These are phyloP conservation scores for Casuarina equisetifolia DNA, from an alignment of 306 rosid species.

Conservation along the genomic window DNA sequence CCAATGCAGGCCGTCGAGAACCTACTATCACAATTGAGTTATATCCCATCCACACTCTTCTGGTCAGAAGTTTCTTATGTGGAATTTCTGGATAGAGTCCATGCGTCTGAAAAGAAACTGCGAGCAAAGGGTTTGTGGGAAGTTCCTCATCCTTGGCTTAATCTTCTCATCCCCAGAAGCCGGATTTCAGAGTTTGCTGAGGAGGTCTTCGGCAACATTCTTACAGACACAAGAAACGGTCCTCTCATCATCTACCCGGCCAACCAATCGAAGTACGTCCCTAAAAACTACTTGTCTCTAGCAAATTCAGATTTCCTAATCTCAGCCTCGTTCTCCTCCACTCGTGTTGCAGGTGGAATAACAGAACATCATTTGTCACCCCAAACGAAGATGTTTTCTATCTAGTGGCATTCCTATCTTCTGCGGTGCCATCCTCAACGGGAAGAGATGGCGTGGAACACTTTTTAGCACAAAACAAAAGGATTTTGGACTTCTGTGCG, in stretches of 20 bases:
- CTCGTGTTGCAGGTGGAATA: constrained; percentile 66
- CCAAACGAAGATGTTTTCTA: constrained; percentile 91
- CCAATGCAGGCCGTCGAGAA: constrained; percentile 65
- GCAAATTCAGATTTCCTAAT: background rate
- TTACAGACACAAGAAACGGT: constrained; percentile 64
- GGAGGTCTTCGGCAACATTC: constrained; percentile 75
- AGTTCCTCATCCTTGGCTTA: constrained; percentile 96
- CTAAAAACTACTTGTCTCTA: background rate
- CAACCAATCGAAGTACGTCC: constrained; percentile 73
- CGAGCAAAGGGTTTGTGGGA: constrained; percentile 81
- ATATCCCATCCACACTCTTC: constrained; percentile 69
- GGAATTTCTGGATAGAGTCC: constrained; percentile 87
- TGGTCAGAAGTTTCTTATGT: constrained; percentile 77
- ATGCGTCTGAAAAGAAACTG: constrained; percentile 63
- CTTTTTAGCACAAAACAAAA: constrained; percentile 62
- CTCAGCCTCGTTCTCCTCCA: constrained; percentile 6
- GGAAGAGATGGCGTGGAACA: constrained; percentile 63
- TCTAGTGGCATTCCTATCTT: constrained; percentile 71
- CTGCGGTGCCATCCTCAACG: constrained; percentile 66
- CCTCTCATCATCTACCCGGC: constrained; percentile 91
- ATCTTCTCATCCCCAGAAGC: constrained; percentile 72
- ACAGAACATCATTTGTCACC: constrained; percentile 71
- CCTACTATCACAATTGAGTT: constrained; percentile 57
- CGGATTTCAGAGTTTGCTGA: constrained; percentile 59
- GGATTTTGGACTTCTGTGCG: constrained; percentile 58